These are phyloP conservation scores for Penicillium argentinense DNA, from an alignment of 495 filamentous ascomycete genomes.

Conservation along the genomic window DNA sequence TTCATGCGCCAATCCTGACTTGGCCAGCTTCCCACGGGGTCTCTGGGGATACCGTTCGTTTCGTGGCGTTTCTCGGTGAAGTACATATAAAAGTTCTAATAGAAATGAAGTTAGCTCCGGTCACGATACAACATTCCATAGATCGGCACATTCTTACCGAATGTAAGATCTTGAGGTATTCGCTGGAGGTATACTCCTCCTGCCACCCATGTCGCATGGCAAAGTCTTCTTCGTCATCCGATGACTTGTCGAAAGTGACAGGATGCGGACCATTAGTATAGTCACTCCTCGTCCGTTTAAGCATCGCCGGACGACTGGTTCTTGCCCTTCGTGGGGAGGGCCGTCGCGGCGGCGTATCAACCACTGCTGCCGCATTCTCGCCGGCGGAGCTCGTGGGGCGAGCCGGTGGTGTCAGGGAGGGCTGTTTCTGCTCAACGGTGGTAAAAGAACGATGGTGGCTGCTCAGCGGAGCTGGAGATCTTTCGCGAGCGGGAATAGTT, in stretches of 20 bases:
- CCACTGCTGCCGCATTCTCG: constrained; percentile 22
- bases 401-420: constrained; percentile 19
- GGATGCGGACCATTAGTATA: constrained; percentile 55
- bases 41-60: constrained; percentile 88
- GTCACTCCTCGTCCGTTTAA: constrained; percentile 73
- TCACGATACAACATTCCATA: background rate
- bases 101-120: constrained; percentile 12
- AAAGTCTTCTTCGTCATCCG: constrained; percentile 49
- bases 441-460: constrained; percentile 44
- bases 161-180: constrained; percentile 57
- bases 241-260: constrained; percentile 33
- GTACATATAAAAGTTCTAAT: constrained; percentile 88
- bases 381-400: constrained; percentile 39
- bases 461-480: constrained; percentile 37
- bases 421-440: constrained; percentile 32
- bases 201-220: constrained; percentile 65
- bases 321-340: constrained; percentile 34
- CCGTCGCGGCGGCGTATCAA: constrained; percentile 25
- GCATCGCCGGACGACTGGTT: constrained; percentile 50
- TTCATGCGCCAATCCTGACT: constrained; percentile 96
- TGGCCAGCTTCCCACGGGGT: constrained; percentile 54
- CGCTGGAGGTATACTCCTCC: constrained; percentile 58
- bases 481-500: constrained; percentile 42
- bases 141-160: constrained; percentile 44
- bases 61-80: constrained; percentile 97